Evolutionary conservation across 495 filamentous ascomycete genomes (phyloP).

Genomic region (Penicillium parvum): DNA sequence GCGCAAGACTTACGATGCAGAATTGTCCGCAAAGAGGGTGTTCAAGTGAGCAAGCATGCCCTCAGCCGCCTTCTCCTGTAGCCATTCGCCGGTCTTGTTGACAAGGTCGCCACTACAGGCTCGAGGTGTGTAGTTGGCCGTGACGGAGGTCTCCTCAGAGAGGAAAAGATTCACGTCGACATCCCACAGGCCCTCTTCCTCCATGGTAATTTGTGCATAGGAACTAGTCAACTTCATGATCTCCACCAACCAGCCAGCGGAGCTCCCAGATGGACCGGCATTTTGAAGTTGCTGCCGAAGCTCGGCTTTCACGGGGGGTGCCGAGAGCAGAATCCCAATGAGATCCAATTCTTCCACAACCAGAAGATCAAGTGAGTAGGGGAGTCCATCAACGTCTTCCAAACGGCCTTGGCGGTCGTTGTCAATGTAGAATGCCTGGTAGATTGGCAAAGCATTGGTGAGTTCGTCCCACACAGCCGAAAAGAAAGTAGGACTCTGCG

Average conservation of each 20-base stretch:
- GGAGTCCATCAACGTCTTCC: constrained; percentile 86
- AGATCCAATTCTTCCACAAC: constrained; percentile 92
- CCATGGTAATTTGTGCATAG: constrained; percentile 86
- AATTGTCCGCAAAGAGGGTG: constrained; percentile 53
- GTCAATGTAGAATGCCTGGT: constrained; percentile 77
- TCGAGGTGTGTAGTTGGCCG: constrained; percentile 92
- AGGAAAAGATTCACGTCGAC: constrained; percentile 93
- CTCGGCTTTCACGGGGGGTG: constrained; percentile 78
- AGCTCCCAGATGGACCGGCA: constrained; percentile 51
- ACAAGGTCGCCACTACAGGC: constrained; percentile 87
- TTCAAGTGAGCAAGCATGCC: constrained; percentile 70
- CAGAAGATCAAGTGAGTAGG: constrained; percentile 91
- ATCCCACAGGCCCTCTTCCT: constrained; percentile 94
- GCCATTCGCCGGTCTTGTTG: constrained; percentile 91
- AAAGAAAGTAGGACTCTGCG: constrained; percentile 76
- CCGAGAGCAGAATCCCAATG: constrained; percentile 78
- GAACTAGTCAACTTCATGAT: constrained; percentile 75
- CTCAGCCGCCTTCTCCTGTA: constrained; percentile 63
- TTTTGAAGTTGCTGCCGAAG: constrained; percentile 67
- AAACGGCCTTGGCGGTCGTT: constrained; percentile 80
- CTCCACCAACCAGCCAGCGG: constrained; percentile 67
- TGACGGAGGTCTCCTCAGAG: constrained; percentile 89
- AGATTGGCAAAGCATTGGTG: constrained; percentile 60
- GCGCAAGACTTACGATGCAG: constrained; percentile 47
- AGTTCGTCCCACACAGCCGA: constrained; percentile 83